Base-by-base conservation (phyloP, 1,284 basidiomycete genomes). In the Leccinum fallax region DNA sequence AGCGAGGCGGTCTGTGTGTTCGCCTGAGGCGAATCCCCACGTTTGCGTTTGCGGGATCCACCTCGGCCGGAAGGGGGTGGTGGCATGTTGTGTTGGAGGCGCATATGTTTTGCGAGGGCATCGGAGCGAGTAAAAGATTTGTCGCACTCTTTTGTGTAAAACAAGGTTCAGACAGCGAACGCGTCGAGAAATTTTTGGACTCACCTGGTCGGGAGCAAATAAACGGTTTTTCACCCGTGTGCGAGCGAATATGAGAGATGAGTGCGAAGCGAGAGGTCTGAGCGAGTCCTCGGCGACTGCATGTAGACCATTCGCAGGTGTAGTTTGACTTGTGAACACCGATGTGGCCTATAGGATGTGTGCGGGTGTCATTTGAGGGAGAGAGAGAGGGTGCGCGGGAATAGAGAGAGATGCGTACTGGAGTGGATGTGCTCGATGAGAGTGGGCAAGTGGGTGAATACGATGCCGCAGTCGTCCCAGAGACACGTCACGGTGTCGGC, bases 81-180 rank as follows among this genome's bases (percentile, higher is more conserved):
- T 0, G 81, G 81, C 68, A 92, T 88, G 69, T 88, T 87, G 77
- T 96, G 94, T 71, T 94, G 92, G 15, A 92, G 84, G 19, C 93
- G 86, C 87, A 95, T 92, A 74, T 96, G 94, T 71, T 96, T 96
- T 16, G 90, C 90, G 15, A 95, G 85, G 24, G 94, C 94, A 75
- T 96, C 94, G 1, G 93, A 94, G 36, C 94, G 90, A 5, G 94
- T 95, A 74, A 96, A 96, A 0, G 92, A 91, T 73, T 94, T 95
- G 80, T 96, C 94, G 72, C 94, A 96, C 77, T 95, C 94, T 92
- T 92, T 53, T 40, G n/a, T n/a, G n/a, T 13, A 11, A 32, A 30
- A 8, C 3, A 24, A 1, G 8, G 55, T 43, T 60, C 28, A 67
- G 55, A 16, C 26, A 3, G 24, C 24, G 24, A 24, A 24, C 24